phyloP scores from a whole-genome alignment of 768 basidiomycete species.

The Xerocomus spinulosus region DNA sequence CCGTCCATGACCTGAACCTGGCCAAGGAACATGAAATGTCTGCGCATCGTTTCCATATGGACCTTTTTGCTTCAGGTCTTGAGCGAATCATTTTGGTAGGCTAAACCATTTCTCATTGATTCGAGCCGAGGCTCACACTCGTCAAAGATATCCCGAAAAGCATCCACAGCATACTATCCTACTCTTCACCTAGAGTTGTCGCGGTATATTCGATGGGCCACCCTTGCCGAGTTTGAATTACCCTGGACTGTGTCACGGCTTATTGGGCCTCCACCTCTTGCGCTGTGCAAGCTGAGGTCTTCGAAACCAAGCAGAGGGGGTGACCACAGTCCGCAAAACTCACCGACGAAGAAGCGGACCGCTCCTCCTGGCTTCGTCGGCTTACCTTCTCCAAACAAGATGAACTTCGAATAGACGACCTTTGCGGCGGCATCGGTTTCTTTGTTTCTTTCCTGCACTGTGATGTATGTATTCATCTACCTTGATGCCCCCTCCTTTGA shows the following conservation, averaged over 20 bases:
- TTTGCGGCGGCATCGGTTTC: background rate
- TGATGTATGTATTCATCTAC: slow-evolving; percentile 6
- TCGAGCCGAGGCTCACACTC: background rate
- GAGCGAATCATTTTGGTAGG: slow-evolving; percentile 86
- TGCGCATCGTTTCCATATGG: slow-evolving; percentile 76
- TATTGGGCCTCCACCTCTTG: slow-evolving; percentile 71
- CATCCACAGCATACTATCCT: slow-evolving; percentile 92
- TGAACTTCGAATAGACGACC: slow-evolving; percentile 36
- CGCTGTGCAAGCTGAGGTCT: slow-evolving; percentile 43
- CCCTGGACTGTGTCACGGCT: slow-evolving; percentile 79
- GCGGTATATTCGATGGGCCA: slow-evolving; percentile 71
- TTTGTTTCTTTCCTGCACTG: background rate
- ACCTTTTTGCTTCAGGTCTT: slow-evolving; percentile 87
- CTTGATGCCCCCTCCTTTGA: slow-evolving; percentile 4
- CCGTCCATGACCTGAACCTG: slow-evolving; percentile 59
- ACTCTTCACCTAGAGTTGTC: slow-evolving; percentile 91
- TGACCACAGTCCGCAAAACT: slow-evolving; percentile 14
- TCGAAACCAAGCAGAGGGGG: slow-evolving; percentile 14
- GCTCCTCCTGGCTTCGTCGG: slow-evolving; percentile 13
- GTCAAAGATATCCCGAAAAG: slow-evolving; percentile 84
- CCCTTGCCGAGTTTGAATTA: slow-evolving; percentile 64
- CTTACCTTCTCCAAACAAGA: slow-evolving; percentile 40
- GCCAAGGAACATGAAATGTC: slow-evolving; percentile 68
- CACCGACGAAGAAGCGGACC: slow-evolving; percentile 26
- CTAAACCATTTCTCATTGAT: background rate